Evolutionary conservation across 805 yeast species (phyloP), one percentile per base, ranked within the genome.

Genomic region (Nakazawaea anatomiae): DNA sequence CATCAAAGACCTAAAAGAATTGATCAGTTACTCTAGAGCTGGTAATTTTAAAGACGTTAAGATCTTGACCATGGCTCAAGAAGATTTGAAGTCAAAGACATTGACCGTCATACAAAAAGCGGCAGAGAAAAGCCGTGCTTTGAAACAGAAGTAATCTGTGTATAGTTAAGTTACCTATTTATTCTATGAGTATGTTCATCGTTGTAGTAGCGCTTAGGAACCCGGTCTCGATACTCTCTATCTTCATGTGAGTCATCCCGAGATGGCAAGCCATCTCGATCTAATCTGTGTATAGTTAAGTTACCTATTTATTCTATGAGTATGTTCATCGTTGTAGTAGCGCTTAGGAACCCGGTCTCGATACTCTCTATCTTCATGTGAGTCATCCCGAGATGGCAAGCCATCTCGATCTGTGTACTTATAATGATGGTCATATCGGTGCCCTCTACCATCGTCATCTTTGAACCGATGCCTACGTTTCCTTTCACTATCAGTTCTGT

Each of bases 31-130:
- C 47, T 57, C 67, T 1, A 52, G 73, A 39, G 48, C 44, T 1
- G 70, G 69, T 2, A 64, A 51, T 9, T 51, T 68, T 11, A 56
- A 57, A 14, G 59, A 68, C 47, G 59, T 56, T 3, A 60, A 60
- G 5, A 44, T 67, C 8, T 62, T 68, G 42, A 58, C 59, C 27
- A 67, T 65, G 32, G 71, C 70, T 0, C 71, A 67, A 47, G 70
- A 65, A 41, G 70, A 69, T 46, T 48, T 68, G 46, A 63, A 66
- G 39, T 54, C 39, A 1, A 68, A 61, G 28, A 62, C 69, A 1
- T 48, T 67, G 40, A 54, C 35, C 0, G 59, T 61, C 7, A 58
- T 68, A 8, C 58, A 59, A 11, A 46, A 51, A 29, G 70, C 70
- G 25, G 69, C 68, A 1, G 53, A 53, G 4, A 50, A 47, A 30